Base-by-base conservation (phyloP, 148 eudicot species). In the Pharnaceum exiguum region DNA sequence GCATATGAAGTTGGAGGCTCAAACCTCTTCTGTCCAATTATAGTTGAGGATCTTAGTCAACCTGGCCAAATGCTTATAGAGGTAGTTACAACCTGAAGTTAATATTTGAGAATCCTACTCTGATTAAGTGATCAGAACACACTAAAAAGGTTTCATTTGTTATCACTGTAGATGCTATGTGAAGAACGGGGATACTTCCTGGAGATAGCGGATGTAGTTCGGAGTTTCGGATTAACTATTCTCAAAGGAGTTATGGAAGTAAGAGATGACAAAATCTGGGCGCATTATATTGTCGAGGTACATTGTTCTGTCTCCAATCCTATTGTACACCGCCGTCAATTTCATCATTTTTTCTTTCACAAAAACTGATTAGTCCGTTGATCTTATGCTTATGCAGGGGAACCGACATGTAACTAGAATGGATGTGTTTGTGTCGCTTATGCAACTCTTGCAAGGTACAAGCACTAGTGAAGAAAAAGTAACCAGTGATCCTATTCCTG, bases 31-130 rank as follows among this genome's bases (percentile, higher is more conserved):
- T 88, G 87, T 57, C 95, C 95, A 0, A 74, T 89, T 21, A 50
- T 70, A 47, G 89, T 93, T 35, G 96, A 89, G 69, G 91, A 93
- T 75, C 89, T 93, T 52, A 60, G 74, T 55, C 65, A 55, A 40
- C 80, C 91, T 3, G 89, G 95, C 19, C 96, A 83, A 63, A 85
- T 89, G 85, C 88, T 76, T 49, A 82, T 93, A 52, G 80, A 89
- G 85, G 99, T 93, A 73, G 28, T 27, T 18, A 47, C 35, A 45
- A 51, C 31, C 31, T 42, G 27, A 12, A 4, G 31, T 9, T 2
- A 15, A 25, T 26, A 29, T 27, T 27, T 2, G 15, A 24, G 0
- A 27, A 19, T 10, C 1, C 7, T 11, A 3, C 19, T 19, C 5
- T 18, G 3, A 2, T 31, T 7, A 28, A 32, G 33, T 16, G 0